Percentiles rank a stretch among this genome's conserved stretches.
Evolutionary conservation across 352 stramenopile genomes (phyloP).

Genomic region (Pythium sukuiense): DNA sequence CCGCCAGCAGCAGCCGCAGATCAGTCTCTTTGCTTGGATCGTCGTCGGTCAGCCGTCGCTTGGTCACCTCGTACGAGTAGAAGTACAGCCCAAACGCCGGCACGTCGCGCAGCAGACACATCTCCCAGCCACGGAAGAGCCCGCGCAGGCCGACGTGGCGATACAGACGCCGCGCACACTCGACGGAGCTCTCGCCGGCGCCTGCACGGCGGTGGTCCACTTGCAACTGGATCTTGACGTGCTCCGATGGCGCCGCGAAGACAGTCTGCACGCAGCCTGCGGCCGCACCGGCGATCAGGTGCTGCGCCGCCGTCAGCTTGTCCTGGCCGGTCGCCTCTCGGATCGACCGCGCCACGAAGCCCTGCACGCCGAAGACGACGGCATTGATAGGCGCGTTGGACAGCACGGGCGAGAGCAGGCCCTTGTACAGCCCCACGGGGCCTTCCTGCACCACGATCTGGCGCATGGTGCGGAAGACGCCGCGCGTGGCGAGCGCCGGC

Average conservation of each 20-base stretch:
- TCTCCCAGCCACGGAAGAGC: constrained; percentile 70
- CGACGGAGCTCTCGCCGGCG: constrained; percentile 48
- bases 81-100: constrained; percentile 84
- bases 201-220: constrained; percentile 45
- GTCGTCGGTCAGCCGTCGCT: constrained; percentile 48
- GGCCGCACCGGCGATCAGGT: constrained; percentile 58
- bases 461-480: constrained; percentile 49
- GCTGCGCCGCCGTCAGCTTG: constrained; percentile 38
- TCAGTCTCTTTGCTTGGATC: constrained; percentile 67
- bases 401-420: constrained; percentile 73
- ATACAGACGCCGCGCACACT: constrained; percentile 44
- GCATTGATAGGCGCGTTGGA: constrained; percentile 87
- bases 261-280: constrained; percentile 68
- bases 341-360: constrained; percentile 47
- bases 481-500: constrained; percentile 28
- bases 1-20: constrained; percentile 65
- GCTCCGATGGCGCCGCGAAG: constrained; percentile 71
- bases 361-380: constrained; percentile 80
- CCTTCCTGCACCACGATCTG: constrained; percentile 62
- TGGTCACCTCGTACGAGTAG: constrained; percentile 74
- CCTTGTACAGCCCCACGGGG: constrained; percentile 68
- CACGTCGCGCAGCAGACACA: constrained; percentile 71
- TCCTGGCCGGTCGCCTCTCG: constrained; percentile 34
- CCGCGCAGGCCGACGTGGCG: constrained; percentile 39
- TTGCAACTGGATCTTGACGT: constrained; percentile 86